Evolutionary conservation across 441 rosid species (phyloP).

Genomic region (Populus hybrid): DNA sequence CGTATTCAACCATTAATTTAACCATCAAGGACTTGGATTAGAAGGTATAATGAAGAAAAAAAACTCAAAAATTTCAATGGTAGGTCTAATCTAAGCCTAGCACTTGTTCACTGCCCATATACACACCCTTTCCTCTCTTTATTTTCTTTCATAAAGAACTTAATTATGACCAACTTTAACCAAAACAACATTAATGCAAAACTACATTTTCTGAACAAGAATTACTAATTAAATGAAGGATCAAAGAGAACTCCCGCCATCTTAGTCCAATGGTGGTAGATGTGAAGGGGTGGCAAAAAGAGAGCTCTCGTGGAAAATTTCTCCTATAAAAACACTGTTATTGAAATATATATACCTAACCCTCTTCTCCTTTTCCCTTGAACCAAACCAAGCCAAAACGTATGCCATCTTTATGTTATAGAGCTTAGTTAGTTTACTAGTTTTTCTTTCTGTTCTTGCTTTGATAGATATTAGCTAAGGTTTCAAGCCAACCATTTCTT

Average conservation of each 20-base stretch:
- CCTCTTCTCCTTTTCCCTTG: constrained; percentile 55
- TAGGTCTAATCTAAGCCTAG: background rate
- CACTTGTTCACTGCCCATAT: background rate
- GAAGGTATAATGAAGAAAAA: too few relatives aligned
- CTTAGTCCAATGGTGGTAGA: constrained; percentile 29
- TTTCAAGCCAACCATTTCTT: constrained; percentile 53
- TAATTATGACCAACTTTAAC: background rate
- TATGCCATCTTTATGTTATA: constrained; percentile 29
- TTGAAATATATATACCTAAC: constrained; percentile 32
- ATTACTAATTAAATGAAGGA: constrained; percentile 24
- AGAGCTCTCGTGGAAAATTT: constrained; percentile 23
- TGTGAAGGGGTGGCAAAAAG: constrained; percentile 38
- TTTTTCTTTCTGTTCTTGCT: constrained; percentile 24
- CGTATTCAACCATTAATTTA: too few relatives aligned
- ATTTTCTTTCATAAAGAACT: background rate
- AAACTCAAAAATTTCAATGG: background rate
- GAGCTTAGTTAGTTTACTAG: constrained; percentile 50
- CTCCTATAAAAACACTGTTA: background rate
- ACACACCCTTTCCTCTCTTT: constrained; percentile 10
- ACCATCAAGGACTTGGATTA: background rate
- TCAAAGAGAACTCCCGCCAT: constrained; percentile 40
- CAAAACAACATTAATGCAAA: background rate
- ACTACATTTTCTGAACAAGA: constrained; percentile 5
- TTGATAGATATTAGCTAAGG: constrained; percentile 42
- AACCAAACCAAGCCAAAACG: constrained; percentile 29